Evolutionary conservation across 2,329 filamentous ascomycete species (phyloP).

Genomic region (Diplodia intermedia): DNA sequence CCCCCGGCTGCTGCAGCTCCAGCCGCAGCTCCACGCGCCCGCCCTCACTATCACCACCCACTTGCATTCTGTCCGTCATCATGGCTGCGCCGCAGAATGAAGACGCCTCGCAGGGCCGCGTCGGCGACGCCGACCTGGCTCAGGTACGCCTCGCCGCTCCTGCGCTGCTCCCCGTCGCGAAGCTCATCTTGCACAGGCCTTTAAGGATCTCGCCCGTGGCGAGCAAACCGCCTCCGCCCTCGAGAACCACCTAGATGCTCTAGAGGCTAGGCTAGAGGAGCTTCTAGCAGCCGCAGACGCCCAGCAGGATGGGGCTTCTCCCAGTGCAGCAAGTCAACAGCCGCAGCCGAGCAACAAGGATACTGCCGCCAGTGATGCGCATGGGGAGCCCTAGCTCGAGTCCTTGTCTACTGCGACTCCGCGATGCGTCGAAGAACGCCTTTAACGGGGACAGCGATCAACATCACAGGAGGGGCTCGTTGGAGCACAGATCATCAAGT

Average conservation of each 20-base stretch:
- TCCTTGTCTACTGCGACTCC: background rate
- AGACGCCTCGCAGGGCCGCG: conserved; percentile 36
- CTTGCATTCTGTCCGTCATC: conserved; percentile 25
- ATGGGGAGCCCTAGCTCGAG: background rate
- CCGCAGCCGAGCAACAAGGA: background rate
- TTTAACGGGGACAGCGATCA: conserved; percentile 9
- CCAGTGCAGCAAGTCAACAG: background rate
- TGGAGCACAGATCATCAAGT: conserved; percentile 22
- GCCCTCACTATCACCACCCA: conserved; percentile 2
- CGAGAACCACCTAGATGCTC: conserved; percentile 60
- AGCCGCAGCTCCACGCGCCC: background rate
- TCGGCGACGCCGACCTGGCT: conserved; percentile 45
- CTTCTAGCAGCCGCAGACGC: conserved; percentile 57
- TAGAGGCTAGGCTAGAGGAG: conserved; percentile 64
- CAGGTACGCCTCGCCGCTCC: conserved; percentile 38
- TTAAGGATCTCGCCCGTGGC: conserved; percentile 60
- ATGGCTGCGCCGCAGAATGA: conserved; percentile 46
- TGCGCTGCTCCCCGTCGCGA: background rate
- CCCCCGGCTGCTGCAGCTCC: conserved; percentile 1
- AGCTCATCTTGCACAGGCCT: conserved; percentile 48
- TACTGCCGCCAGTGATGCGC: background rate
- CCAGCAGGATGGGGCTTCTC: background rate
- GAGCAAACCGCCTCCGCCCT: conserved; percentile 63
- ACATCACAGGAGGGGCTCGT: background rate
- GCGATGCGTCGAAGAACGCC: too few relatives aligned